phyloP scores from a whole-genome alignment of 306 rosid species.

The Benincasa hispida region DNA sequence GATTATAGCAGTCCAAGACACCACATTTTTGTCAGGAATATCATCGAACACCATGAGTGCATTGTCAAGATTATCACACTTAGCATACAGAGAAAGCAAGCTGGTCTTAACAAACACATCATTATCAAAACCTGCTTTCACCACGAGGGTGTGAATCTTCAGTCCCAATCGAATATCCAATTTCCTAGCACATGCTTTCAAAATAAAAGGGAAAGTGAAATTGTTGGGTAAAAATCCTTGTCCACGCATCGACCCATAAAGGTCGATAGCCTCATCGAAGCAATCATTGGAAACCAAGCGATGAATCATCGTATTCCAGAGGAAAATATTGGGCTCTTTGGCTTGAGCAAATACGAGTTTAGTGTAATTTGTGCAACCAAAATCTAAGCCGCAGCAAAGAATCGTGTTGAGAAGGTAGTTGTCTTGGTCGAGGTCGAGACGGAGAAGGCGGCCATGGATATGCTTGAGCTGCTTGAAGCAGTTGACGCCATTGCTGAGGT shows the following conservation, averaged over 20 bases:
- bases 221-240: neutral
- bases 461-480: constrained; percentile 40
- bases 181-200: constrained; percentile 26
- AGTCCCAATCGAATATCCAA: constrained; percentile 24
- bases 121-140: constrained; percentile 38
- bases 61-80: neutral
- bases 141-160: constrained; percentile 34
- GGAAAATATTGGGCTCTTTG: neutral
- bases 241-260: constrained; percentile 13
- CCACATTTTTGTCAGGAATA: neutral
- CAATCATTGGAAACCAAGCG: constrained; percentile 41
- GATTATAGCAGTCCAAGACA: constrained; percentile 1
- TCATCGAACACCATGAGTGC: constrained; percentile 5
- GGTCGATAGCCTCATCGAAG: constrained; percentile 24
- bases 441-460: constrained; percentile 42
- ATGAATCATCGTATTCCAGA: constrained; percentile 51
- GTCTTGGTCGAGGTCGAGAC: constrained; percentile 38
- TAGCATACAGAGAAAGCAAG: constrained; percentile 4
- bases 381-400: constrained; percentile 27
- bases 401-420: constrained; percentile 35
- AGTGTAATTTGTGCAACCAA: constrained; percentile 3
- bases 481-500: constrained; percentile 24
- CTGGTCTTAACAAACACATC: constrained; percentile 56
- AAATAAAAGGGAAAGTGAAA: neutral
- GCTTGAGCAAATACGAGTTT: neutral